Base-by-base conservation (phyloP, 257 asterid species). In the Rehmannia glutinosa region DNA sequence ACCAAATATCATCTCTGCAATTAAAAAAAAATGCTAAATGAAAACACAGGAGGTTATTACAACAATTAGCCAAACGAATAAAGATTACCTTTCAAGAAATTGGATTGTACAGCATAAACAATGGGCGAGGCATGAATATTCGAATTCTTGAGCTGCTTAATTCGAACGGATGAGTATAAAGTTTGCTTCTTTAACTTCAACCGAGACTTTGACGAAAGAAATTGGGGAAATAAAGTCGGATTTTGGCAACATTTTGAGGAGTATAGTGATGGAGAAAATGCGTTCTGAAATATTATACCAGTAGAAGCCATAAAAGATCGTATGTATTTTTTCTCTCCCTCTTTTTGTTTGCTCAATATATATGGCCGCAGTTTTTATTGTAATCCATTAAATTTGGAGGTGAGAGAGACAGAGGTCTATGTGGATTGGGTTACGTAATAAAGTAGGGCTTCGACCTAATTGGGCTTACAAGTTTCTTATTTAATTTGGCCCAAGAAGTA, bases 61-160 rank as follows among this genome's bases (percentile, higher is more conserved):
- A n/a, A n/a, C n/a, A n/a, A n/a, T n/a, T n/a, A n/a, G n/a, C 63
- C 19, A 39, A 49, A 20, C 55, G 50, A 16, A 10, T n/a, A 60
- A 72, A 41, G 24, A 43, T 27, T 66, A 85, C 96, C 92, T 80
- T 43, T 83, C 0, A 83, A 35, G 79, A 88, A 66, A 81, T 78
- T 83, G 71, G 83, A 79, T 30, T 81, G 87, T 10, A 68, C 73
- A 23, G 93, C 89, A 62, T 55, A 80, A 30, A 77, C 66, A n/a
- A 66, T 16, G 11, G 86, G 85, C 23, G 36, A 64, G 20, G 73
- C 21, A 35, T 46, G 75, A 66, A 49, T 27, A 57, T 50, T 71
- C 47, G 43, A 73, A 70, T 51, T 71, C 51, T 59, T 80, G 55
- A 59, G 62, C 57, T 39, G 70, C 58, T 55, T 75, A 72, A 78